Evolutionary conservation across 176 grass and related monocot genomes (phyloP), one percentile per base, ranked within the genome.

Genomic region (Hsuehochloa calcarea): DNA sequence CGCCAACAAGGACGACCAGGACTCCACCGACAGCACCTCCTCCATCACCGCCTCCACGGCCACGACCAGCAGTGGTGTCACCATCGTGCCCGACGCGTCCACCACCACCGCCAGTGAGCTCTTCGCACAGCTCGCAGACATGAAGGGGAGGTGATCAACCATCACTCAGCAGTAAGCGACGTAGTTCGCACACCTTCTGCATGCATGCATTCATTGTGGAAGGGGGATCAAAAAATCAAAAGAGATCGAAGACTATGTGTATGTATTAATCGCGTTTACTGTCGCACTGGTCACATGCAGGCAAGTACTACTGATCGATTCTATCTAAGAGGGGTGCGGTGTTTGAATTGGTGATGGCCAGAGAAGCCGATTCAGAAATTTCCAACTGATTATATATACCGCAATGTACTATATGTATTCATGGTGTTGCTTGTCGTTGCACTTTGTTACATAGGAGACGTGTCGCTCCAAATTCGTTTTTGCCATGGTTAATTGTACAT

Each of bases 91-190:
- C 5, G 91, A 97, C 55, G 45, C 62, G 1, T 94, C 95, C 64
- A 89, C 86, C 75, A 84, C 86, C 45, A 67, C 75, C 41, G 90
- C 89, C 38, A 69, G 82, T 23, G 92, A 97, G 89, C 77, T 97
- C 38, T 95, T 97, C 77, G 87, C 86, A 51, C 90, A 97, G 76
- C 74, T 91, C 47, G 79, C 87, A 1, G 89, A 86, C 58, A 91
- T 97, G 92, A 82, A 93, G 74, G 95, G 95, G 29, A 85, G 95
- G 72, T 97, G 87, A 94, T 80, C 58, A 85, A 94, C 75, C 58
- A 13, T 12, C 65, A 5, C 19, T 6, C 11, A 71, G 40, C 66
- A 43, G 49, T 5, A 17, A 69, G 54, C 69, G 35, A 11, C 27
- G 40, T 83, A 74, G 81, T 64, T 74, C 25, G 70, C 70, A 44